A percentile compares a stretch with the other conserved stretches of the same genome.
Conservation (phyloP, 2,329 filamentous ascomycete genomes). For the Ramularia collo-cygni region DNA sequence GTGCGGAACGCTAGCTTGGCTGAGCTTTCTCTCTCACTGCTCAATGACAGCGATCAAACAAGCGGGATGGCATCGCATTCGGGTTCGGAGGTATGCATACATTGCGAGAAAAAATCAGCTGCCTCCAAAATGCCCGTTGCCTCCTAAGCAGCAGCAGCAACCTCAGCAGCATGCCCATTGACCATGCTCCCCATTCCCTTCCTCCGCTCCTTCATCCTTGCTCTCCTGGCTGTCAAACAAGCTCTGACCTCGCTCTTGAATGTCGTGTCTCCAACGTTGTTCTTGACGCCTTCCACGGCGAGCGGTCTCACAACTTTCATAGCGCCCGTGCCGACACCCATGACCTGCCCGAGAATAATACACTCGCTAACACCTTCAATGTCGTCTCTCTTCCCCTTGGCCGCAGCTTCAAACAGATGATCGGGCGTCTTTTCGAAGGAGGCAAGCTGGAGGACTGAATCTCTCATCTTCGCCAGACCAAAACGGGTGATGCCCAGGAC, state of each 20-base stretch:
- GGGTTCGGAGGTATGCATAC: too few relatives aligned
- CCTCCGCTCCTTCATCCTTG: constrained; percentile 15
- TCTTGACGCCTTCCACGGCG: constrained; percentile 50
- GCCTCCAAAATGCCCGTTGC: too few relatives aligned
- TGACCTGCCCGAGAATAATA: constrained; percentile 97
- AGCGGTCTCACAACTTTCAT: constrained; percentile 81
- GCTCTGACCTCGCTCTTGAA: constrained; percentile 16
- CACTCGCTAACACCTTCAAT: constrained; percentile 94
- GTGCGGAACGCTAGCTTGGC: too few relatives aligned
- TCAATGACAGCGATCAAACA: too few relatives aligned
- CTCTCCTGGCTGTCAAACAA: constrained; percentile 11
- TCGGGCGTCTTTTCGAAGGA: constrained; percentile 98
- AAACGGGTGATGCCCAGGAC: constrained; percentile 95
- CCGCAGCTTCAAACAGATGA: constrained; percentile 90
- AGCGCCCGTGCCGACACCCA: constrained; percentile 82
- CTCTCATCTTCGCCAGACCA: constrained; percentile 91
- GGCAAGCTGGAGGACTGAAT: constrained; percentile 86
- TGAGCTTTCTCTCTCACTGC: too few relatives aligned
- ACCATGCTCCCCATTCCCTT: constrained; percentile 8
- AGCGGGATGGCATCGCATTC: too few relatives aligned
- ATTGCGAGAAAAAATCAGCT: too few relatives aligned
- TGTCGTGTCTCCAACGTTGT: constrained; percentile 32
- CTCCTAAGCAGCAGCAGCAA: too few relatives aligned
- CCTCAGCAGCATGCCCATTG: constrained; percentile 14
- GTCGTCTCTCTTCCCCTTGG: constrained; percentile 81